A percentile compares a stretch with the other conserved stretches of the same genome.
phyloP scores from a whole-genome alignment of 2,329 filamentous ascomycete genomes.

The Clonostachys chloroleuca region DNA sequence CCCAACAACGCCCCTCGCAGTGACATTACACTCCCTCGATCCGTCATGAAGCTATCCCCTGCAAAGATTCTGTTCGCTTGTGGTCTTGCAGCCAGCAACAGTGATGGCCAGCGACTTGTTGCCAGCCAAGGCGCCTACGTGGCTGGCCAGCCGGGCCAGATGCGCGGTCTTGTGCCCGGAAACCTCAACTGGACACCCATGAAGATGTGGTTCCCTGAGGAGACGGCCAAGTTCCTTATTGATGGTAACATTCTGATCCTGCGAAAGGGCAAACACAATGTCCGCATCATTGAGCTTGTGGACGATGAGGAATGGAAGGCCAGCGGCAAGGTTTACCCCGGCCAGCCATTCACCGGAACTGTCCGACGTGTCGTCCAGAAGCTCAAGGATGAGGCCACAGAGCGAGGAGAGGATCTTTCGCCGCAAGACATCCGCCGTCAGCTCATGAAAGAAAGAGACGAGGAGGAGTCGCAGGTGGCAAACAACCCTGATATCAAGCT shows the following conservation, averaged over 20 bases:
- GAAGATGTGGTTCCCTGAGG: constrained; percentile 50
- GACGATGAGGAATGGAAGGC: constrained; percentile 47
- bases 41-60: constrained; percentile 52
- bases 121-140: constrained; percentile 55
- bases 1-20: constrained; percentile 43
- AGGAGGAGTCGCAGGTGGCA: constrained; percentile 13
- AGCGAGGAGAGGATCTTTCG: constrained; percentile 17
- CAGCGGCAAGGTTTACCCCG: constrained; percentile 46
- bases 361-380: constrained; percentile 36
- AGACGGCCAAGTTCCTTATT: constrained; percentile 57
- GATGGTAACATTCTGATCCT: constrained; percentile 54
- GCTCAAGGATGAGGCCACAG: constrained; percentile 26
- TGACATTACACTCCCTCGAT: constrained; percentile 55
- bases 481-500: constrained; percentile 36
- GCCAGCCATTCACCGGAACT: constrained; percentile 43
- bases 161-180: constrained; percentile 36
- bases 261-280: constrained; percentile 59
- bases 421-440: constrained; percentile 16
- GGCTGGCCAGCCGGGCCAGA: constrained; percentile 42
- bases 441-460: constrained; percentile 15
- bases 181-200: constrained; percentile 59
- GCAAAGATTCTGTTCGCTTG: constrained; percentile 54
- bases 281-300: constrained; percentile 57
- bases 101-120: constrained; percentile 56
- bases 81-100: constrained; percentile 50